These are phyloP conservation scores for Diddensiella transvaalensis DNA, from an alignment of 805 yeast genomes.

Conservation along the genomic window DNA sequence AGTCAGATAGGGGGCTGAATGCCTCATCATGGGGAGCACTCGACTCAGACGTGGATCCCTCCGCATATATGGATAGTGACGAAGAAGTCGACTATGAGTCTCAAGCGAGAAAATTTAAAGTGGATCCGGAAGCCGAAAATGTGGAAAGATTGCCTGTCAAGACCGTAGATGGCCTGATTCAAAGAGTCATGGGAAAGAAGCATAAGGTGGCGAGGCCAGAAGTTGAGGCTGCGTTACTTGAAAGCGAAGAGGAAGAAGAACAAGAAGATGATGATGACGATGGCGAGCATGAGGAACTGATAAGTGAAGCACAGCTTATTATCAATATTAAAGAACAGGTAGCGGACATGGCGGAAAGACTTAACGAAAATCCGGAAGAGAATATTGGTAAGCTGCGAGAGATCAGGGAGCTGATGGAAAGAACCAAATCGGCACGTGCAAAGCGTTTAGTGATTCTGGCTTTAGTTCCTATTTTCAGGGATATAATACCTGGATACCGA, in stretches of 20 bases:
- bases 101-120: conserved; percentile 55
- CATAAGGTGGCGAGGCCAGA: conserved; percentile 28
- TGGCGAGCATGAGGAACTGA: conserved; percentile 30
- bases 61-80: conserved; percentile 4
- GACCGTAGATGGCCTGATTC: conserved; percentile 64
- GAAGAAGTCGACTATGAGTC: conserved; percentile 78
- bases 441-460: conserved; percentile 70
- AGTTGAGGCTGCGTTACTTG: conserved; percentile 29
- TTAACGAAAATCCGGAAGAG: conserved; percentile 89
- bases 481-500: conserved; percentile 82
- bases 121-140: conserved; percentile 36
- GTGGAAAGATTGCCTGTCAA: conserved; percentile 80
- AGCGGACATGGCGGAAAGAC: conserved; percentile 71
- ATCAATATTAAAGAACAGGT: conserved; percentile 72
- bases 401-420: conserved; percentile 30
- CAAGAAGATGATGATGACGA: conserved; percentile 28
- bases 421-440: conserved; percentile 49
- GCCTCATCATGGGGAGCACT: conserved; percentile 20
- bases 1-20: conserved; percentile 17
- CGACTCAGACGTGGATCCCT: conserved; percentile 11
- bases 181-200: conserved; percentile 49
- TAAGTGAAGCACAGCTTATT: conserved; percentile 49
- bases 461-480: conserved; percentile 77
- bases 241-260: conserved; percentile 27
- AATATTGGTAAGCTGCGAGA: conserved; percentile 62